Percentiles rank a stretch among this genome's conserved stretches.
Conservation (phyloP, 2,329 filamentous ascomycete genomes). For the Akanthomyces lecanii region DNA sequence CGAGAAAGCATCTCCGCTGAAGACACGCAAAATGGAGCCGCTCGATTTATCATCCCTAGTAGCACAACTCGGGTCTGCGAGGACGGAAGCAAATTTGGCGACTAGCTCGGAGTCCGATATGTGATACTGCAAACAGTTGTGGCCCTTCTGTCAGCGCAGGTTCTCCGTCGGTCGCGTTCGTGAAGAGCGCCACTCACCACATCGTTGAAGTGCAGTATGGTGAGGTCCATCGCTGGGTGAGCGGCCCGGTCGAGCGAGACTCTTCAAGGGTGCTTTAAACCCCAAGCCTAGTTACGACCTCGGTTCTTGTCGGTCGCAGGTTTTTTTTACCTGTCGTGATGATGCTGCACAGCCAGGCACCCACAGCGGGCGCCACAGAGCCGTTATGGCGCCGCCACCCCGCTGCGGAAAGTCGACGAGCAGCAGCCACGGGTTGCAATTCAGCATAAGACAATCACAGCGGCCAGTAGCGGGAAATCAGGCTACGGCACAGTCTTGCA, state of each 20-base stretch:
- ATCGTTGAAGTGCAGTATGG: constrained; percentile 19
- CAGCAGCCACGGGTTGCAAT: too few species aligned
- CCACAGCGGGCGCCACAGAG: too few species aligned
- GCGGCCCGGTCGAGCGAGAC: not conserved
- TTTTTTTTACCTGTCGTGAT: not conserved
- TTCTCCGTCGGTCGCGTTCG: not conserved
- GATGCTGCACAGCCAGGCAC: too few species aligned
- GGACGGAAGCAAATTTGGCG: constrained; percentile 16
- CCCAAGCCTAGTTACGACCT: not conserved
- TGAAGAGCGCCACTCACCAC: constrained; percentile 4
- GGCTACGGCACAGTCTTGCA: too few species aligned
- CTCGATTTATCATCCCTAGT: not conserved
- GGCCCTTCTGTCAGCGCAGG: not conserved
- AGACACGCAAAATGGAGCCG: constrained; percentile 6
- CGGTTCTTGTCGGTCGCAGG: not conserved
- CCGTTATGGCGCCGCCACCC: not conserved
- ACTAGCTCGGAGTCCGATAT: constrained; percentile 13
- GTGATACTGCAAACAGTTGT: constrained; percentile 15
- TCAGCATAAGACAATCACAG: not conserved
- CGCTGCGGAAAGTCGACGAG: not conserved
- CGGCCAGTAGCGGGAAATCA: too few species aligned
- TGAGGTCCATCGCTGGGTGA: not conserved
- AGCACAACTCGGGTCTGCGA: not conserved
- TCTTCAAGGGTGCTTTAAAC: too few species aligned
- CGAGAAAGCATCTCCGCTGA: constrained; percentile 20